These are phyloP conservation scores for Fusarium sp. DNA, from an alignment of 2,329 filamentous ascomycete genomes.

Conservation along the genomic window DNA sequence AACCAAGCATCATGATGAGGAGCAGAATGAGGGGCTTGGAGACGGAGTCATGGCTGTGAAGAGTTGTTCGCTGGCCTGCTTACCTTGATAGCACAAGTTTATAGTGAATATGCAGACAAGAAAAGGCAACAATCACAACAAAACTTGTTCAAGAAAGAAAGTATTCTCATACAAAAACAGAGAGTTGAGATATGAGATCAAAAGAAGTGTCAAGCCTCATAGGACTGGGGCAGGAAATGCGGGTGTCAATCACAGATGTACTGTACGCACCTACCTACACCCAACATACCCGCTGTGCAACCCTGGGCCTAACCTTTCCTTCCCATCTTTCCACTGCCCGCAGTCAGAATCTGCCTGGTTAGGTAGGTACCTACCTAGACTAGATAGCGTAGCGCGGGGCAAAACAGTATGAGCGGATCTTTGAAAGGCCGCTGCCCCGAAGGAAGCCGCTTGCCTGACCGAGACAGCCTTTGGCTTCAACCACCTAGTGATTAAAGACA, in stretches of 20 bases:
- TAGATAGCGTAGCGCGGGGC: constrained; percentile 8
- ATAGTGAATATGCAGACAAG: background rate
- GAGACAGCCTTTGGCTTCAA: background rate
- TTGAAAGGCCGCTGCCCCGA: constrained; percentile 45
- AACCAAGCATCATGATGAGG: constrained; percentile 7
- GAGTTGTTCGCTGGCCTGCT: constrained; percentile 18
- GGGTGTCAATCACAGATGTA: constrained; percentile 9
- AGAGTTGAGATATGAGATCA: constrained; percentile 10
- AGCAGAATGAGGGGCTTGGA: constrained; percentile 34
- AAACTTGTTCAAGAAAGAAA: background rate
- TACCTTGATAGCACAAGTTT: constrained; percentile 28
- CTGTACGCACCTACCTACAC: constrained; percentile 5
- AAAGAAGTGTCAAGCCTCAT: constrained; percentile 23
- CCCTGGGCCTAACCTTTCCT: background rate
- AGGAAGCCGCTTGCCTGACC: constrained; percentile 21
- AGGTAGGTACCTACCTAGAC: background rate
- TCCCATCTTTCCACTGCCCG: background rate
- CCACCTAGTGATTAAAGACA: background rate
- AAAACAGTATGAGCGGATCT: constrained; percentile 38
- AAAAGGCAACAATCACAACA: background rate
- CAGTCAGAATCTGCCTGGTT: background rate
- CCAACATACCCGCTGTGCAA: background rate
- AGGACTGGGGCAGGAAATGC: constrained; percentile 28
- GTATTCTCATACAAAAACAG: background rate
- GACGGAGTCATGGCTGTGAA: constrained; percentile 34